These are phyloP conservation scores for Phaeosphaeriaceae sp. DNA, from an alignment of 2,329 filamentous ascomycete species.

Conservation along the genomic window DNA sequence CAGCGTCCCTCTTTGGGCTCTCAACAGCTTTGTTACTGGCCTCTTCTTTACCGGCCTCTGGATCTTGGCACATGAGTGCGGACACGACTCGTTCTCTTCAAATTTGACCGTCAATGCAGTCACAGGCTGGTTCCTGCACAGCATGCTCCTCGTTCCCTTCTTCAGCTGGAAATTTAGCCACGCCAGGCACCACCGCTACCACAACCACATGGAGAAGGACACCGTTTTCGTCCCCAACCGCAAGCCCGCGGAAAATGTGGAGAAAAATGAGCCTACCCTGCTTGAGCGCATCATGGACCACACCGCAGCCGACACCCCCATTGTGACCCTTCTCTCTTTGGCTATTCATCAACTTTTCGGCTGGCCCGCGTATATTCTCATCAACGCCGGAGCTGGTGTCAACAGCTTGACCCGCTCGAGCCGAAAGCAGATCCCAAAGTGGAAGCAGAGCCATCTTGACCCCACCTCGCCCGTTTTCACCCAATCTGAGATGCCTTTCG, in stretches of 20 bases:
- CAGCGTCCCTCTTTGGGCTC: slow-evolving; percentile 53
- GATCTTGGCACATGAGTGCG: slow-evolving; percentile 72
- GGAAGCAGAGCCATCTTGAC: slow-evolving; percentile 31
- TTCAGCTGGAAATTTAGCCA: slow-evolving; percentile 78
- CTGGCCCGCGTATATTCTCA: slow-evolving; percentile 69
- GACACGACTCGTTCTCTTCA: slow-evolving; percentile 71
- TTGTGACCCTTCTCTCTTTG: slow-evolving; percentile 62
- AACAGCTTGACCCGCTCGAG: slow-evolving; percentile 23
- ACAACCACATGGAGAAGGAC: slow-evolving; percentile 72
- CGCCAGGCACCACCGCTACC: slow-evolving; percentile 72
- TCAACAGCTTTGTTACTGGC: slow-evolving; percentile 70
- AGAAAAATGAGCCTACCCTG: slow-evolving; percentile 11
- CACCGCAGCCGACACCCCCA: slow-evolving; percentile 65
- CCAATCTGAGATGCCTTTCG: slow-evolving; percentile 21
- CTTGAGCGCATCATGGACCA: slow-evolving; percentile 45
- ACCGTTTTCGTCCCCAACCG: slow-evolving; percentile 48
- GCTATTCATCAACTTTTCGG: slow-evolving; percentile 69
- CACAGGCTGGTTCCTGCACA: slow-evolving; percentile 71
- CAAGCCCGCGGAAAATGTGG: slow-evolving; percentile 13
- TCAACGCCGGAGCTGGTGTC: slow-evolving; percentile 54
- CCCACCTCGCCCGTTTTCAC: slow-evolving; percentile 27
- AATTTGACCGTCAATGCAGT: slow-evolving; percentile 65
- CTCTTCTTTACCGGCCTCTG: slow-evolving; percentile 72
- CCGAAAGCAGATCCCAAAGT: slow-evolving; percentile 11
- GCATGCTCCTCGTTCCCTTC: slow-evolving; percentile 70